phyloP scores from a whole-genome alignment of 1,284 basidiomycete species.

The Wallemia ichthyophaga region DNA sequence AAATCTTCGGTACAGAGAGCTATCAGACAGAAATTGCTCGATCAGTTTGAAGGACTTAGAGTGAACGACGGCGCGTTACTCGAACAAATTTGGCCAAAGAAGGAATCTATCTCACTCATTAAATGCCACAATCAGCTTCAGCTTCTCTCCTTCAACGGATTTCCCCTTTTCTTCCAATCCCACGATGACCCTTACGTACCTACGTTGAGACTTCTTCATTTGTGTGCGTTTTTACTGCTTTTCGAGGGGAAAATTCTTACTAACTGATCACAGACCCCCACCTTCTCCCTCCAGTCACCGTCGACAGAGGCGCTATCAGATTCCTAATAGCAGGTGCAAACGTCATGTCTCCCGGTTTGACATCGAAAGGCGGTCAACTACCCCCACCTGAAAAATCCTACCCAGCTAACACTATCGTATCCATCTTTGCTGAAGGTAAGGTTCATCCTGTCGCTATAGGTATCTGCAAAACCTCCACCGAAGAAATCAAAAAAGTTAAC shows the following conservation, averaged over 20 bases:
- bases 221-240: background rate
- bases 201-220: background rate
- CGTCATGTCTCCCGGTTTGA: constrained; percentile 93
- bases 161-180: background rate
- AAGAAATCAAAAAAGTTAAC: constrained; percentile 64
- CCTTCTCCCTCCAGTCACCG: constrained; percentile 56
- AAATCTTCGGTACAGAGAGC: constrained; percentile 80
- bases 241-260: background rate
- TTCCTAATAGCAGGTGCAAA: constrained; percentile 75
- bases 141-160: constrained; percentile 1
- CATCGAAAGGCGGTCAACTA: constrained; percentile 63
- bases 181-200: background rate
- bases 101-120: constrained; percentile 65
- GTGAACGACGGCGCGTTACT: constrained; percentile 19
- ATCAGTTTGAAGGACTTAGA: constrained; percentile 45
- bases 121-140: constrained; percentile 62
- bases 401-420: constrained; percentile 39
- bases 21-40: constrained; percentile 47
- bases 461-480: constrained; percentile 46
- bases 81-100: constrained; percentile 94
- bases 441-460: constrained; percentile 72
- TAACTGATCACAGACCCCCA: constrained; percentile 34
- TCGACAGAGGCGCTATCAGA: constrained; percentile 92
- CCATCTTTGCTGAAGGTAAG: constrained; percentile 85
- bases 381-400: constrained; percentile 42